Conservation (phyloP, 139 green algal genomes). For the Chlorella sp. region DNA sequence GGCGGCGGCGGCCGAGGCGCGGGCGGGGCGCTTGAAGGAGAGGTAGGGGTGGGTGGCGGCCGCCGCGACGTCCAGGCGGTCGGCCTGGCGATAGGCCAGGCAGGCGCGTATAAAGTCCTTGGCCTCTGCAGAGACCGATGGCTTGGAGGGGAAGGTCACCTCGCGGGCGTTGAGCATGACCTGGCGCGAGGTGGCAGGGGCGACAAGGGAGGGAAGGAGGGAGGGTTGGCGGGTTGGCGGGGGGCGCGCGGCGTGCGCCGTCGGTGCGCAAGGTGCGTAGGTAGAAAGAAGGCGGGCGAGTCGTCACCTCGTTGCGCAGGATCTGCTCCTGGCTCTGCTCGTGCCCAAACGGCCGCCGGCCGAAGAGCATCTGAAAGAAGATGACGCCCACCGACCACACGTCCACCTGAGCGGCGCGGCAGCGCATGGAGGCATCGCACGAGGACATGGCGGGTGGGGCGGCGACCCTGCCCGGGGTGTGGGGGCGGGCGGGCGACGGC, state of each 20-base stretch:
- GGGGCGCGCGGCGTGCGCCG: no score
- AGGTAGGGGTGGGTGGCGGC: conserved; percentile 76
- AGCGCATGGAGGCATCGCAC: background rate
- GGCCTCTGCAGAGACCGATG: conserved; percentile 74
- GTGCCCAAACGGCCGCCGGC: conserved; percentile 85
- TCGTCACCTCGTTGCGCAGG: conserved; percentile 73
- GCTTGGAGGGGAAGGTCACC: conserved; percentile 74
- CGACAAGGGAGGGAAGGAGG: no score
- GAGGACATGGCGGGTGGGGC: no score
- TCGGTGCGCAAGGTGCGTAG: no score
- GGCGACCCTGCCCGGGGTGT: no score
- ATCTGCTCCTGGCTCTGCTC: conserved; percentile 82
- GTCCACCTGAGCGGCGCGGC: conserved; percentile 71
- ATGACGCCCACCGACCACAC: conserved; percentile 93
- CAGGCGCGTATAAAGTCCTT: conserved; percentile 86
- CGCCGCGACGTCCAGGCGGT: conserved; percentile 68
- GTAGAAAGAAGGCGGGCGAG: no score
- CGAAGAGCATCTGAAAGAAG: conserved; percentile 95
- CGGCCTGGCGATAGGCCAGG: conserved; percentile 62
- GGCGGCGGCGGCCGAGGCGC: background rate
- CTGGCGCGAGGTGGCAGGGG: no score
- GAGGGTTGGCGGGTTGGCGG: no score
- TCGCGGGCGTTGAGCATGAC: conserved; percentile 69
- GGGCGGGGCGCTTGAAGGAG: conserved; percentile 28
- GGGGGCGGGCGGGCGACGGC: no score